Evolutionary conservation across 352 stramenopile species (phyloP).

Genomic region (Globisporangium uncinulatum): DNA sequence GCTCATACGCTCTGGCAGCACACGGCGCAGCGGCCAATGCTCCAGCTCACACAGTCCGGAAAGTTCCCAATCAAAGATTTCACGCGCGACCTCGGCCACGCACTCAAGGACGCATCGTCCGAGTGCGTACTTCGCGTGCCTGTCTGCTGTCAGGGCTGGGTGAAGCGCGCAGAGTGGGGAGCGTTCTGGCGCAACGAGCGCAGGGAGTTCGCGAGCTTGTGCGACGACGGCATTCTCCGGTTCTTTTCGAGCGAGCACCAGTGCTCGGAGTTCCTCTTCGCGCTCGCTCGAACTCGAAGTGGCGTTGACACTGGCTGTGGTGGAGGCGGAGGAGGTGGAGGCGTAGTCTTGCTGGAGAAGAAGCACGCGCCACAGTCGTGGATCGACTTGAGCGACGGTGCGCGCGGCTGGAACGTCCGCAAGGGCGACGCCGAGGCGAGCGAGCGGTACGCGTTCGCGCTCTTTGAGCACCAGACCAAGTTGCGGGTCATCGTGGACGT

Average conservation of each 20-base stretch:
- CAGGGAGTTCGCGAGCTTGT: constrained; percentile 55
- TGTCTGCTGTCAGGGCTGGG: constrained; percentile 38
- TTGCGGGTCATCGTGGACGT: constrained; percentile 55
- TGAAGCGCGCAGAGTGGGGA: constrained; percentile 55
- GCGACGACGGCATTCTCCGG: constrained; percentile 44
- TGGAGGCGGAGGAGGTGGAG: neutral
- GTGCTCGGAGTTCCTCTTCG: constrained; percentile 56
- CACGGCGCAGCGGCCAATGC: neutral
- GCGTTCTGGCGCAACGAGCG: constrained; percentile 60
- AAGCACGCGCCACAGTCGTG: constrained; percentile 30
- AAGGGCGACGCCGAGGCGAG: constrained; percentile 21
- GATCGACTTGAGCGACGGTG: constrained; percentile 30
- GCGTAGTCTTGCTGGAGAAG: constrained; percentile 18
- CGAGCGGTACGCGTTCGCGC: constrained; percentile 51
- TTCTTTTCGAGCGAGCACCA: constrained; percentile 46
- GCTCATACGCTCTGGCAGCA: neutral
- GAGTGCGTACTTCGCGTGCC: constrained; percentile 13
- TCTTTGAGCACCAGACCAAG: constrained; percentile 44
- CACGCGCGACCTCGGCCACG: constrained; percentile 6
- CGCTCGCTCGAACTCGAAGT: constrained; percentile 24
- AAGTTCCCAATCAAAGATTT: constrained; percentile 7
- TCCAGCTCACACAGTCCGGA: neutral
- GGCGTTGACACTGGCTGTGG: constrained; percentile 14
- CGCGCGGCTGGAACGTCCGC: constrained; percentile 44
- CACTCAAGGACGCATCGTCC: constrained; percentile 14